These are phyloP conservation scores for Tetracentron sinense DNA, from an alignment of 164 flowering plant genomes.

Conservation along the genomic window DNA sequence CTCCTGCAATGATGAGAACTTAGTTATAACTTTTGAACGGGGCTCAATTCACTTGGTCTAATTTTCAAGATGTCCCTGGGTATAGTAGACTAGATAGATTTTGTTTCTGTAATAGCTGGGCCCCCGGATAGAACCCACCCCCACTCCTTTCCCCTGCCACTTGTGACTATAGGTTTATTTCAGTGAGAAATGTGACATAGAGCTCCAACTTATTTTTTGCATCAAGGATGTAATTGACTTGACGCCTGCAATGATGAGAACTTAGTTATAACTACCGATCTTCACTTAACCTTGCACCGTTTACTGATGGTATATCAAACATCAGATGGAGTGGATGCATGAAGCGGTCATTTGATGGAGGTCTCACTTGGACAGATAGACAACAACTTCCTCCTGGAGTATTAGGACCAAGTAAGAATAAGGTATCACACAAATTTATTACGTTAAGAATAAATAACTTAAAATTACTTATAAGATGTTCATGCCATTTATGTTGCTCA, in stretches of 20 bases:
- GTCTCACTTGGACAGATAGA: slow-evolving; percentile 76
- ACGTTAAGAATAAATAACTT: neutral
- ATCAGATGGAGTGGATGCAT: slow-evolving; percentile 91
- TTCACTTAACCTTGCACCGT: neutral
- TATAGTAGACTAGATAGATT: too few relatives aligned
- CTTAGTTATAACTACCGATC: neutral
- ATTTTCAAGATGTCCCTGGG: too few relatives aligned
- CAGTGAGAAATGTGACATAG: too few relatives aligned
- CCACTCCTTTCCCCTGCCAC: too few relatives aligned
- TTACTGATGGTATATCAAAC: slow-evolving; percentile 4
- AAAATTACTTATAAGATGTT: neutral
- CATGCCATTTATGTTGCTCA: slow-evolving; percentile 2
- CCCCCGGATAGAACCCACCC: too few relatives aligned
- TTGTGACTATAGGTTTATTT: too few relatives aligned
- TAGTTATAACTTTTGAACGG: too few relatives aligned
- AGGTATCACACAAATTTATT: slow-evolving; percentile 40
- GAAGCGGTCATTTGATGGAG: slow-evolving; percentile 81
- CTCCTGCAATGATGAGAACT: too few relatives aligned
- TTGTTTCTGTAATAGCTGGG: too few relatives aligned
- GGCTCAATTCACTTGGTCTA: too few relatives aligned
- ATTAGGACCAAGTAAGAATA: slow-evolving; percentile 86
- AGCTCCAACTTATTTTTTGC: too few relatives aligned
- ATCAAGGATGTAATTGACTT: too few relatives aligned
- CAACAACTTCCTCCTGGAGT: slow-evolving; percentile 97
- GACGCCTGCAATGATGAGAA: neutral